Evolutionary conservation across 805 yeast species (phyloP).

Genomic region (Saccharomycopsis capsularis): DNA sequence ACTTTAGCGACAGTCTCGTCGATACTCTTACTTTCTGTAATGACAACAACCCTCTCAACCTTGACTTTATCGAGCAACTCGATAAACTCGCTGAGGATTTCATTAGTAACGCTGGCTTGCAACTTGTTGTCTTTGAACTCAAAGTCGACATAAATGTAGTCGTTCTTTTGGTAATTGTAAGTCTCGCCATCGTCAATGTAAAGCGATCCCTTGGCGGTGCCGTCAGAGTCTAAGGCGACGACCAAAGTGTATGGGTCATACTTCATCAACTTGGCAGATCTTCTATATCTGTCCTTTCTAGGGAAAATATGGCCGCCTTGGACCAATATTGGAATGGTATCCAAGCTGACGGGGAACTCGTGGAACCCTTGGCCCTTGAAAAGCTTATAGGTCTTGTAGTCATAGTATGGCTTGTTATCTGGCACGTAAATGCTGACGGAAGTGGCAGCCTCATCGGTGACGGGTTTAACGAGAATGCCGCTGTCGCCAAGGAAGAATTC

Average conservation of each 20-base stretch:
- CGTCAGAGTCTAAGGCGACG: slow-evolving; percentile 46
- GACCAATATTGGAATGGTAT: slow-evolving; percentile 61
- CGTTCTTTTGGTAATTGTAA: slow-evolving; percentile 47
- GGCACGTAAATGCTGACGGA: slow-evolving; percentile 33
- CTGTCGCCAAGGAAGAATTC: slow-evolving; percentile 70
- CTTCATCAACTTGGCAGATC: slow-evolving; percentile 69
- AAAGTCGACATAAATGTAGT: slow-evolving; percentile 40
- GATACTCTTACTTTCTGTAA: slow-evolving; percentile 30
- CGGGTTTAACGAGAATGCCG: slow-evolving; percentile 76
- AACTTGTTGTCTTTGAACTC: slow-evolving; percentile 32
- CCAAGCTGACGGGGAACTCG: slow-evolving; percentile 39
- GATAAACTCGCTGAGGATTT: slow-evolving; percentile 22
- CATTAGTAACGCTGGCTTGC: slow-evolving; percentile 26
- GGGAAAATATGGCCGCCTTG: slow-evolving; percentile 75
- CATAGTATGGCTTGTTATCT: slow-evolving; percentile 45
- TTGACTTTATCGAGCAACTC: slow-evolving; percentile 30
- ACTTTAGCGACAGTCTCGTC: slow-evolving; percentile 27
- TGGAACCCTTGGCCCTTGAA: slow-evolving; percentile 35
- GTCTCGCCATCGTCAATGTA: slow-evolving; percentile 86
- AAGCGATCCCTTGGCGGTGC: slow-evolving; percentile 49
- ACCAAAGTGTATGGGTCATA: slow-evolving; percentile 76
- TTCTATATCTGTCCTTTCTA: slow-evolving; percentile 65
- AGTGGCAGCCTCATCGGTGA: slow-evolving; percentile 47
- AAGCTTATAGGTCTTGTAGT: slow-evolving; percentile 35
- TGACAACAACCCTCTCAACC: slow-evolving; percentile 50